These are phyloP conservation scores for Gentiana dahurica DNA, from an alignment of 257 asterid genomes.

Conservation along the genomic window DNA sequence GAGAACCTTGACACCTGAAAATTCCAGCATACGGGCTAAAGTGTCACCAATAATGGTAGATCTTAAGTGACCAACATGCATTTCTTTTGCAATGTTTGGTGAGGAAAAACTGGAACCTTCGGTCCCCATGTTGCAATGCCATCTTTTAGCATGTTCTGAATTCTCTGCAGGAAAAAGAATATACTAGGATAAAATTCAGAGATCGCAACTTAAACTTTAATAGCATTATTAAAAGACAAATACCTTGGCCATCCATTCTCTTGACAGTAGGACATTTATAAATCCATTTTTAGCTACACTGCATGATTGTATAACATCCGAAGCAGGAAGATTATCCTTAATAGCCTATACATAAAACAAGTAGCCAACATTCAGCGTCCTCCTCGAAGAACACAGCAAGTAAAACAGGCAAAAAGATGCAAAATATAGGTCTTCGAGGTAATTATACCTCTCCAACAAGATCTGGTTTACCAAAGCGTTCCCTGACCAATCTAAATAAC, in stretches of 20 bases:
- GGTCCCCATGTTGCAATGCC: slow-evolving; percentile 93
- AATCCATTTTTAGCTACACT: slow-evolving; percentile 88
- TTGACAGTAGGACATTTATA: slow-evolving; percentile 60
- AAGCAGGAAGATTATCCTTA: slow-evolving; percentile 57
- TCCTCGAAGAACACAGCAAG: too few species aligned
- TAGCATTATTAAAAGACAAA: neutral
- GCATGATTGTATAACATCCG: slow-evolving; percentile 59
- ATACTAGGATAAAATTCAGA: neutral
- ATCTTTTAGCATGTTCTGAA: slow-evolving; percentile 66
- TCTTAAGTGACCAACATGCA: slow-evolving; percentile 97
- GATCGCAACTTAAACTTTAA: neutral
- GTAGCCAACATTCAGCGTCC: too few species aligned
- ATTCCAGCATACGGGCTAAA: slow-evolving; percentile 89
- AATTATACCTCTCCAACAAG: slow-evolving; percentile 68
- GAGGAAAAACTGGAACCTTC: slow-evolving; percentile 79
- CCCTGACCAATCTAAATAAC: slow-evolving; percentile 66
- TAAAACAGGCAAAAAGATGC: too few species aligned
- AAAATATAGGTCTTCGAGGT: too few species aligned
- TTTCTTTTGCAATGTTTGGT: slow-evolving; percentile 94
- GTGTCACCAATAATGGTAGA: slow-evolving; percentile 97
- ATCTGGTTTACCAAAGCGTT: slow-evolving; percentile 60
- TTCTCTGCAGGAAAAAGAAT: slow-evolving; percentile 41
- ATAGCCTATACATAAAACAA: slow-evolving; percentile 49
- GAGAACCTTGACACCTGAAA: slow-evolving; percentile 75
- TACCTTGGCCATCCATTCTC: slow-evolving; percentile 83